Conservation (phyloP, 495 filamentous ascomycete species). For the Viridothelium virens region DNA sequence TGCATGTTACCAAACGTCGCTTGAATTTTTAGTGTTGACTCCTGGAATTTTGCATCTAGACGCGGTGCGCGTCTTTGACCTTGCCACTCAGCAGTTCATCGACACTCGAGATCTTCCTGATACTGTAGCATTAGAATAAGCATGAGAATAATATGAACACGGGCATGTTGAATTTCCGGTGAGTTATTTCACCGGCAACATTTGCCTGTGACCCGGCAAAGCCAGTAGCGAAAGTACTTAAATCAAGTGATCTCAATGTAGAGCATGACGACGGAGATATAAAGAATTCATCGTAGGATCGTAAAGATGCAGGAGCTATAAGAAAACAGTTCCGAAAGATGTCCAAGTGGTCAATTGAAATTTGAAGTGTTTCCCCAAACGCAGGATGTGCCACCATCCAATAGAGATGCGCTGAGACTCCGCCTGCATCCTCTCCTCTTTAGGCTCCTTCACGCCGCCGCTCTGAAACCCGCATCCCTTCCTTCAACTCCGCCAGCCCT, state of each 20-base stretch:
- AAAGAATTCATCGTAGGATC: no score
- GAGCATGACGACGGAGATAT: no score
- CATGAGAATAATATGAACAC: not conserved
- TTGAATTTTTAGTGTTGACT: slow-evolving; percentile 69
- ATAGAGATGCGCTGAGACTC: not conserved
- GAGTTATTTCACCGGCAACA: no score
- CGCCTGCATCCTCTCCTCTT: not conserved
- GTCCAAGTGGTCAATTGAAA: not conserved
- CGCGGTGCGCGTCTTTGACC: slow-evolving; percentile 72
- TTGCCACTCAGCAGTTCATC: slow-evolving; percentile 69
- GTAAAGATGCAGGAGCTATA: no score
- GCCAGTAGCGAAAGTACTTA: no score
- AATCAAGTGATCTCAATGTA: no score
- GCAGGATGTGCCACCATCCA: not conserved
- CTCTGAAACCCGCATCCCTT: not conserved
- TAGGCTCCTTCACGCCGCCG: not conserved
- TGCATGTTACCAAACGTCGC: slow-evolving; percentile 71
- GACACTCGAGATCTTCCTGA: slow-evolving; percentile 75
- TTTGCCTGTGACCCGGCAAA: no score
- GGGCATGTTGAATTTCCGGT: no score
- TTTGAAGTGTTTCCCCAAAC: not conserved
- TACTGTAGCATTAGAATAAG: slow-evolving; percentile 41
- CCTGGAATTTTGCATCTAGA: slow-evolving; percentile 69
- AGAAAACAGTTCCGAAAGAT: no score
- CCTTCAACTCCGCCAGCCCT: not conserved